Base-by-base conservation (phyloP, 2,329 filamentous ascomycete genomes). In the Beauveria sp. region DNA sequence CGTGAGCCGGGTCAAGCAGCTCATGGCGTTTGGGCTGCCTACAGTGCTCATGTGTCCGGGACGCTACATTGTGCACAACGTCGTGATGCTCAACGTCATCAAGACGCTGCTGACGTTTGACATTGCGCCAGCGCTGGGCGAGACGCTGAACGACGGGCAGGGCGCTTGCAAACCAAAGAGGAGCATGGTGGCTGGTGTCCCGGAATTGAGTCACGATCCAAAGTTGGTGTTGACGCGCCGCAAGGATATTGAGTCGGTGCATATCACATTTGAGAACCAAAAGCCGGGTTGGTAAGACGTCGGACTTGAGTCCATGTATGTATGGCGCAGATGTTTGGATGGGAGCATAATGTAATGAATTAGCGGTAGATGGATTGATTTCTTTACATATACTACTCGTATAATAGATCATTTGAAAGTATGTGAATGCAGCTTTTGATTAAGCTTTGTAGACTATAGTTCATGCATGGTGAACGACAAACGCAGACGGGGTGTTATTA, bases 101-200 rank as follows among this genome's bases (percentile, higher is more conserved):
- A 60, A 54, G 58, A 53, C 58, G 58, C 50, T 60, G 49, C 16
- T 60, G 40, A 60, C 58, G 16, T 60, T 60, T 60, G 58, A 53
- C 28, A 40, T 60, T 26, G 40, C 58, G 14, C 49, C 50, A 2
- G 58, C 58, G 16, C 22, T 20, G 18, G 49, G 49, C 8, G 58
- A 60, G 42, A 54, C 58, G 50, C 58, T 60, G 12, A 53, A 60
- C 40, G 5, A 34, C 5, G 28, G 58, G 5, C 40, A 54, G 18
- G 58, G 58, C 16, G 58, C 47, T 6, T 47, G 49, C 50, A 54
- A 20, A 1, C 38, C 49, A 14, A 46, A 30, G 50, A 60, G n/a
- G 50, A 60, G 58, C 20, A 60, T 60, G 58, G 58, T 53, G 1
- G 58, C 58, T 3, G 58, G 58, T 14, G 50, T 60, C 1, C 58